phyloP scores from a whole-genome alignment of 148 eudicot genomes.

The Polygonum aviculare region DNA sequence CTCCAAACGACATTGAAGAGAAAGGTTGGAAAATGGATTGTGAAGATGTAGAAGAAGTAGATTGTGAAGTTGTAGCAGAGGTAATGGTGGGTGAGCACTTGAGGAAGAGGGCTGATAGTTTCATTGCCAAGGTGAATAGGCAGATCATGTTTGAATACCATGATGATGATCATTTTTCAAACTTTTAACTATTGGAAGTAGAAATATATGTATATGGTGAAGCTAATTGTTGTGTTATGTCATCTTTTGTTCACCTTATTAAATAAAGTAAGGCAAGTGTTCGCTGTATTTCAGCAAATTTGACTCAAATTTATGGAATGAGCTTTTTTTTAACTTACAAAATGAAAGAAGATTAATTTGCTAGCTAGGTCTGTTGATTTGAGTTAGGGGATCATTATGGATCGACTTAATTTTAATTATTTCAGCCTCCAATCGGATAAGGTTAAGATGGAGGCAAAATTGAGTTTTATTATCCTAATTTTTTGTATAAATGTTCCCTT shows the following conservation, averaged over 20 bases:
- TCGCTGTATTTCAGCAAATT: neutral
- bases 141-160: neutral
- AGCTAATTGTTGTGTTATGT: neutral
- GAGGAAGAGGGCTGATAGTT: conserved; percentile 4
- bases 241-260: neutral
- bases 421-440: too few species aligned
- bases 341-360: too few species aligned
- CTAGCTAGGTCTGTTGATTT: too few species aligned
- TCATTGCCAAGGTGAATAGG: conserved; percentile 6
- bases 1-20: neutral
- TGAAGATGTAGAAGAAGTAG: neutral
- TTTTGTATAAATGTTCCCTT: too few species aligned
- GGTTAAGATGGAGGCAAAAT: too few species aligned
- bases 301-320: neutral
- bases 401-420: too few species aligned
- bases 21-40: neutral
- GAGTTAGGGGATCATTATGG: too few species aligned
- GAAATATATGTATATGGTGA: neutral
- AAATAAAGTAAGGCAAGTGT: neutral
- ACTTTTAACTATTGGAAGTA: neutral
- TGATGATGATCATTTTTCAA: conserved; percentile 6
- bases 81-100: neutral
- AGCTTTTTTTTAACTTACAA: neutral
- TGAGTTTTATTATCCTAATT: too few species aligned
- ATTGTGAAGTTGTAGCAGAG: neutral